Percentiles rank a stretch among this genome's conserved stretches.
These are phyloP conservation scores for Elsinoe australis DNA, from an alignment of 2,329 filamentous ascomycete genomes.

Conservation along the genomic window DNA sequence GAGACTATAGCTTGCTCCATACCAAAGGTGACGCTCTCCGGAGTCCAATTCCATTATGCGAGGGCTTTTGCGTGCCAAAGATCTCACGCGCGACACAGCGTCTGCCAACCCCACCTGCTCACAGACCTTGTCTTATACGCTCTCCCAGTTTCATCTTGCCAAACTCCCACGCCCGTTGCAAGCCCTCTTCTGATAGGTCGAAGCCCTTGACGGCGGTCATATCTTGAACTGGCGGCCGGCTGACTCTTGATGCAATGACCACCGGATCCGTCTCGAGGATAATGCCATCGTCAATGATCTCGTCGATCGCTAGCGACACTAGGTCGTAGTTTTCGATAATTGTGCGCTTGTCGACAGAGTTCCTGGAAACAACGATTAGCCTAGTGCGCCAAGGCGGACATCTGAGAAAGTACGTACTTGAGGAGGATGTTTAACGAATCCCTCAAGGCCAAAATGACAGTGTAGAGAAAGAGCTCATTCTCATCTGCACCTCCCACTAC, in stretches of 20 bases:
- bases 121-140: conserved; percentile 78
- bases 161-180: conserved; percentile 89
- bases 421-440: conserved; percentile 86
- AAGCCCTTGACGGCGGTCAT: conserved; percentile 82
- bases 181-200: conserved; percentile 89
- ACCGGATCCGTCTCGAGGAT: conserved; percentile 96
- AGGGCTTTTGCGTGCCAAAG: too few relatives aligned
- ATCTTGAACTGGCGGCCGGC: conserved; percentile 83
- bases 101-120: conserved; percentile 4
- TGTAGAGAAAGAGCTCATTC: conserved; percentile 95
- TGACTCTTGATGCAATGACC: conserved; percentile 85
- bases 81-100: conserved; percentile 6
- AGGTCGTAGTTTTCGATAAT: conserved; percentile 99
- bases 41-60: too few relatives aligned
- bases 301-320: conserved; percentile 86
- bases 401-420: conserved; percentile 59
- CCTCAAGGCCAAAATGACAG: conserved; percentile 76
- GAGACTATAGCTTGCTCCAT: too few relatives aligned
- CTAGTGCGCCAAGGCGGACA: background rate
- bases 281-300: conserved; percentile 91
- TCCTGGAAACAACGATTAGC: conserved; percentile 47
- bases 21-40: too few relatives aligned
- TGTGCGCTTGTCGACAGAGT: conserved; percentile 93
- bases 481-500: conserved; percentile 86
- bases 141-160: conserved; percentile 87